Conservation (phyloP, 176 grass and related monocot genomes). For the Ananas comosus region DNA sequence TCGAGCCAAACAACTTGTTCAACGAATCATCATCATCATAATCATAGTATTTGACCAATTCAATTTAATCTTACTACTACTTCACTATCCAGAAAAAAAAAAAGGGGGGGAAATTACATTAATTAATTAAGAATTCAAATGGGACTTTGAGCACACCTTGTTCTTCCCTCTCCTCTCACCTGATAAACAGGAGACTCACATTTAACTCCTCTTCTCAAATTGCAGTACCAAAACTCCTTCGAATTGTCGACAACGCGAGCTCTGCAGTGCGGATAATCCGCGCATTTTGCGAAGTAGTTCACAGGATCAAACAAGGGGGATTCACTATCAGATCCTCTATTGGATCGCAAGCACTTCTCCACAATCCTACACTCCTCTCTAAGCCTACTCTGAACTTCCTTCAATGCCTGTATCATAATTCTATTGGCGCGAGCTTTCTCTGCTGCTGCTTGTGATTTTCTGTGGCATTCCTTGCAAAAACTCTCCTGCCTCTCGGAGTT, state of each 20-base stretch:
- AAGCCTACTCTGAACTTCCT: constrained; percentile 45
- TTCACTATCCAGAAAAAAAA: background rate
- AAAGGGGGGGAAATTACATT: no score
- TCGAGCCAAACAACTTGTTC: background rate
- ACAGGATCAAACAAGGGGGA: constrained; percentile 65
- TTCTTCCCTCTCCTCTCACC: constrained; percentile 14
- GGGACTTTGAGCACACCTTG: background rate
- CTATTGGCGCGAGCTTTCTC: background rate
- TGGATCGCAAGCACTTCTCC: constrained; percentile 46
- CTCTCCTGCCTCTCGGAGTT: constrained; percentile 27
- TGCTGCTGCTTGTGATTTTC: constrained; percentile 5
- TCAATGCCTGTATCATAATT: constrained; percentile 24
- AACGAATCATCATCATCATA: background rate
- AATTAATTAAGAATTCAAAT: background rate
- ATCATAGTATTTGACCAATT: no score
- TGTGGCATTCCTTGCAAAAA: constrained; percentile 59
- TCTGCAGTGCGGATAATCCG: constrained; percentile 46
- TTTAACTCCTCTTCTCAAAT: constrained; percentile 20
- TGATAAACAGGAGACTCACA: constrained; percentile 57
- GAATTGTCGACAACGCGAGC: background rate
- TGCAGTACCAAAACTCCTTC: constrained; percentile 8
- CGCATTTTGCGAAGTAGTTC: constrained; percentile 16
- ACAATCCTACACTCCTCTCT: constrained; percentile 59
- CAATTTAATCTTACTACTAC: no score
- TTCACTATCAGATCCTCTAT: constrained; percentile 24